Percentiles rank a stretch among this genome's conserved stretches.
phyloP scores from a whole-genome alignment of 371 early-diverging fungal genomes.

The Blastocladiella emersonii region DNA sequence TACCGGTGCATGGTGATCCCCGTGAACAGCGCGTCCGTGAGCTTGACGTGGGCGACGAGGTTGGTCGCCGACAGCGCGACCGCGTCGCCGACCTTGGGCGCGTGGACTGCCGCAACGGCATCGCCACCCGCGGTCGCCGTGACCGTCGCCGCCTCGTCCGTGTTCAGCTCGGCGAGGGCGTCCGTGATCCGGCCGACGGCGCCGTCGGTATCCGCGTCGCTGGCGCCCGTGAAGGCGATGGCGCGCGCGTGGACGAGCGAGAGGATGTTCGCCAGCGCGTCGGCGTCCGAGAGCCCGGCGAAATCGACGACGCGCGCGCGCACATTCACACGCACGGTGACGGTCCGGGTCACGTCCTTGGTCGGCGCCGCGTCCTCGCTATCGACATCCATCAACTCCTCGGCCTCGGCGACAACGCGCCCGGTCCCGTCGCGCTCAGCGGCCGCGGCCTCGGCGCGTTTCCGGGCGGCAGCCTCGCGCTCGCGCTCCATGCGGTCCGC shows the following conservation, averaged over 20 bases:
- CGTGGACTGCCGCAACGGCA: slow-evolving; percentile 69
- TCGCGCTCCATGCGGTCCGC: slow-evolving; percentile 23
- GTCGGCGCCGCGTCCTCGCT: slow-evolving; percentile 50
- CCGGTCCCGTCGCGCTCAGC: slow-evolving; percentile 22
- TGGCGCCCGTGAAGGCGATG: slow-evolving; percentile 38
- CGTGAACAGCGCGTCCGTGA: slow-evolving; percentile 75
- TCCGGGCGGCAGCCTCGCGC: slow-evolving; percentile 15
- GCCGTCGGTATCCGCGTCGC: slow-evolving; percentile 47
- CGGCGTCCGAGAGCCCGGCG: slow-evolving; percentile 79
- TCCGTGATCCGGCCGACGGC: slow-evolving; percentile 22
- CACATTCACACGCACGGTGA: slow-evolving; percentile 49
- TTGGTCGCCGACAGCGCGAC: slow-evolving; percentile 78
- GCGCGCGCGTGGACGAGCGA: slow-evolving; percentile 71
- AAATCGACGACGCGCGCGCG: slow-evolving; percentile 69
- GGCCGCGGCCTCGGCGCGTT: slow-evolving; percentile 16
- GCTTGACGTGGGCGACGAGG: slow-evolving; percentile 56
- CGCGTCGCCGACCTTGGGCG: slow-evolving; percentile 62
- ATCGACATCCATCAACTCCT: slow-evolving; percentile 9
- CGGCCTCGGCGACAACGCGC: slow-evolving; percentile 5
- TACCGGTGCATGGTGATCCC: neutral
- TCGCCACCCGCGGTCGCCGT: slow-evolving; percentile 36
- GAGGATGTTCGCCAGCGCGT: slow-evolving; percentile 70
- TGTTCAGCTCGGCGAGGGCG: neutral
- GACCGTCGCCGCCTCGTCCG: neutral
- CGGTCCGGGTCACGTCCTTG: slow-evolving; percentile 48